Conservation (phyloP, 495 filamentous ascomycete species). For the Penicillium ucsense region DNA sequence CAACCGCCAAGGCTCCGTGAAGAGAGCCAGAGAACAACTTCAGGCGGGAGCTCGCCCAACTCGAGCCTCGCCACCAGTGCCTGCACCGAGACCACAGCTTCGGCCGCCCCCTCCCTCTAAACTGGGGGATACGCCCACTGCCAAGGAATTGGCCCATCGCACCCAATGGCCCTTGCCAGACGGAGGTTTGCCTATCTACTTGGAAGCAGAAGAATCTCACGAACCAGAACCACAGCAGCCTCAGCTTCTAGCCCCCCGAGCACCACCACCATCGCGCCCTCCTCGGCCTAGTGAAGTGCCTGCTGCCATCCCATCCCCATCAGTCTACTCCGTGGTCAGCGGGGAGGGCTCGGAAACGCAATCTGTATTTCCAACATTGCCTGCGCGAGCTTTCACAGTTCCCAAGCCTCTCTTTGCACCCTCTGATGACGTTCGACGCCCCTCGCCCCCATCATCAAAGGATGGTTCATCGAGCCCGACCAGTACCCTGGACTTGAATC, state of each 20-base stretch:
- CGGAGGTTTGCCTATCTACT: conserved; percentile 13
- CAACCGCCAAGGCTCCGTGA: conserved; percentile 33
- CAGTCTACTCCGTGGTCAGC: conserved; percentile 40
- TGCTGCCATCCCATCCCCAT: conserved; percentile 24
- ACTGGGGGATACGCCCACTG: conserved; percentile 7
- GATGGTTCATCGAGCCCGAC: conserved; percentile 26
- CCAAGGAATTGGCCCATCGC: conserved; percentile 16
- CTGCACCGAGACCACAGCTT: conserved; percentile 9
- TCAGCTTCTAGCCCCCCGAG: conserved; percentile 33
- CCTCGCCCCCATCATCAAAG: conserved; percentile 17
- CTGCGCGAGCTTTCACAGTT: conserved; percentile 43
- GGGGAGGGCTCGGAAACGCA: conserved; percentile 40
- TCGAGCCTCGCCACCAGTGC: conserved; percentile 19
- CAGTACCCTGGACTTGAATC: conserved; percentile 15
- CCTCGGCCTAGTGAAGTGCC: conserved; percentile 42
- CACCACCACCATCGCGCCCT: conserved; percentile 57
- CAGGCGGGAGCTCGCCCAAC: conserved; percentile 37
- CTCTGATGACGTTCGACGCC: conserved; percentile 8
- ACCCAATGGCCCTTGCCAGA: conserved; percentile 36
- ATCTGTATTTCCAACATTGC: conserved; percentile 37
- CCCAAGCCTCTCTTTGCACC: conserved; percentile 20
- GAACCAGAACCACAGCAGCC: conserved; percentile 18
- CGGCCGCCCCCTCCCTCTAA: conserved; percentile 1
- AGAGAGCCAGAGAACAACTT: conserved; percentile 42
- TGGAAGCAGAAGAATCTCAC: too few relatives aligned